Percentiles rank a stretch among this genome's conserved stretches.
These are phyloP conservation scores for Penstemon barbatus DNA, from an alignment of 257 asterid genomes.

Conservation along the genomic window DNA sequence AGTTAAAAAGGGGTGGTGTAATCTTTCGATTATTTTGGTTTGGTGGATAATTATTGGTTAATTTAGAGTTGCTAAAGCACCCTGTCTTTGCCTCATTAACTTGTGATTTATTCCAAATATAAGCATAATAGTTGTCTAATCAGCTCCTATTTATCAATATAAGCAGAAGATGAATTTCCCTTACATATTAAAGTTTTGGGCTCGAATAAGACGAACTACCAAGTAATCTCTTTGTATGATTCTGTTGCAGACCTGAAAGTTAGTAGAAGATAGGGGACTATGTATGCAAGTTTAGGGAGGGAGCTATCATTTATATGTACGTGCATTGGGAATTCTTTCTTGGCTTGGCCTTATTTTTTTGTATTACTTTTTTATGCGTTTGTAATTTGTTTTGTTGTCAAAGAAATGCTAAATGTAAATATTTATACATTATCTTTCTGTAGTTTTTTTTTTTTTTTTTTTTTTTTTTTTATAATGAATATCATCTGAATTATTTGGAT, in stretches of 20 bases:
- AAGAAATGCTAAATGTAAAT: neutral
- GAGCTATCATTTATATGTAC: neutral
- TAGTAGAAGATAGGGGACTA: neutral
- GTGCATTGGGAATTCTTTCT: neutral
- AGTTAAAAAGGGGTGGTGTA: neutral
- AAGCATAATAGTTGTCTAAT: neutral
- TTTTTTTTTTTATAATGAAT: too few relatives aligned
- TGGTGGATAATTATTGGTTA: neutral
- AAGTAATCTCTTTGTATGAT: neutral
- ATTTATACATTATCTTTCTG: neutral
- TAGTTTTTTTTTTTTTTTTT: neutral
- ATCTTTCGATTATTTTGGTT: neutral
- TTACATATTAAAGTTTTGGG: conserved; percentile 15
- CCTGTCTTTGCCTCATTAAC: neutral
- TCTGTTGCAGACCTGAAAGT: neutral
- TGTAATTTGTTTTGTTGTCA: conserved; percentile 11
- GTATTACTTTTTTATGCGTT: neutral
- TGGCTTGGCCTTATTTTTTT: neutral
- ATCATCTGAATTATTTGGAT: too few relatives aligned
- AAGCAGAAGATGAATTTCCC: neutral
- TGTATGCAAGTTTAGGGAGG: conserved; percentile 16
- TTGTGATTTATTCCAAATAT: neutral
- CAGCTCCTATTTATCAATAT: neutral
- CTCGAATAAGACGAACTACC: neutral
- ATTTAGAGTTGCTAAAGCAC: neutral